Evolutionary conservation across 257 asterid species (phyloP), one percentile per base, ranked within the genome.

Genomic region (Petunia secreta): DNA sequence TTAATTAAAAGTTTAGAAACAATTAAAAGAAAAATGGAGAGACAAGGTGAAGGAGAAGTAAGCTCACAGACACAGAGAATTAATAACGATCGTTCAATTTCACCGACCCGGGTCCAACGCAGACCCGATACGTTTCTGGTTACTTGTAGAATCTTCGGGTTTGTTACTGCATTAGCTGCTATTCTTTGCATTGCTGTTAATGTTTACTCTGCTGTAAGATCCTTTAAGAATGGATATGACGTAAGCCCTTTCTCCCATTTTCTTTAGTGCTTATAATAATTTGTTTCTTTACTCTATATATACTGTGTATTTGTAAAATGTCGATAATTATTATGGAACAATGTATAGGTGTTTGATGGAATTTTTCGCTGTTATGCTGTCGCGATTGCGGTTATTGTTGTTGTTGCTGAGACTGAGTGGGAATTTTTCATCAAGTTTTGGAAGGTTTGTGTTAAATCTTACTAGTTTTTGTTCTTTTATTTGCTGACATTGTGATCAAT

Each of bases 401-500:
- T 92, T 64, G 86, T 92, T 62, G 98, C 97, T 54, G 99, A 96
- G 91, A 96, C 94, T 7, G 99, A 96, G 84, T 96, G 98, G 98
- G 89, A 83, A 77, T 88, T 89, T 83, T 65, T 96, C 69, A 75
- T 87, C 82, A 89, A 86, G 84, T 94, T 92, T 85, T 96, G 82
- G 76, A 95, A 92, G 98, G 98, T 92, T 58, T 14, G 65, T 48
- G 16, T 59, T 11, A 41, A n/a, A n/a, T 59, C 34, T 14, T 78
- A 25, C 25, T 25, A 2, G 6, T 48, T 71, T 71, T 4, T 10
- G 10, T 25, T 71, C 0, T 48, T 41, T 1, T 77, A 1, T 59
- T 77, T 77, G 46, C 36, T 50, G 13, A 0, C 13, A 5, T 71
- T 38, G 13, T 64, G 25, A 64, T 6, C 71, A 38, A 38, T 38